Evolutionary conservation across 1,284 basidiomycete species (phyloP), one percentile per base, ranked within the genome.

Genomic region (Quambalaria eucalypti): DNA sequence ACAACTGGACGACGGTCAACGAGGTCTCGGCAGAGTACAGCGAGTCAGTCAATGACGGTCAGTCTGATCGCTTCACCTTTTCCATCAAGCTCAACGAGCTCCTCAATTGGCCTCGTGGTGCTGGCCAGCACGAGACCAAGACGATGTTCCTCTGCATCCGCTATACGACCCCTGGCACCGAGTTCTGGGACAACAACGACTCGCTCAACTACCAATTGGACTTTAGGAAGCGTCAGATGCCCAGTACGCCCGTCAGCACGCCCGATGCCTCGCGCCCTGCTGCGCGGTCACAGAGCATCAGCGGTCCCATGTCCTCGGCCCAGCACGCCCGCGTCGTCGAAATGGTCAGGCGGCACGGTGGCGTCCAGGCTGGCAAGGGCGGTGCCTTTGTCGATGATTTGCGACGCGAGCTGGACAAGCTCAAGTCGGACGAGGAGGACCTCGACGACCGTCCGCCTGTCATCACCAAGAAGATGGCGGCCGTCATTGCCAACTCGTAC

Each of bases 1-100:
- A 97, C 76, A 82, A 81, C 69, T 97, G 93, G 92, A 88, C 90
- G 77, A 97, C 92, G 33, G 92, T 88, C 56, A 90, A 86, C 74
- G 92, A 97, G 77, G 88, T 96, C 47, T 84, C 85, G 1, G 91
- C 85, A 25, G 83, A 82, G 44, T 87, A 89, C 76, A 77, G 83
- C 50, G 84, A 86, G 63, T 69, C 62, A 56, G 84, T 85, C 25
- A 75, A 71, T 60, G 64, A 85, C 19, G 79, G 80, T 55, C 51
- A 55, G 8, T 83, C 83, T 68, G 90, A 92, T 73, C 76, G 80
- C 19, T 82, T 82, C 73, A 65, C 72, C 21, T 82, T 82, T 64
- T 69, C 69, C 28, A 77, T 82, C 74, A 80, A 80, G 67, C 75
- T 82, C 31, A 77, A 78, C 51, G 81, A 82, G 66, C 61, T 72